Conservation (phyloP, 2,329 filamentous ascomycete species). For the Beauveria asiatica region DNA sequence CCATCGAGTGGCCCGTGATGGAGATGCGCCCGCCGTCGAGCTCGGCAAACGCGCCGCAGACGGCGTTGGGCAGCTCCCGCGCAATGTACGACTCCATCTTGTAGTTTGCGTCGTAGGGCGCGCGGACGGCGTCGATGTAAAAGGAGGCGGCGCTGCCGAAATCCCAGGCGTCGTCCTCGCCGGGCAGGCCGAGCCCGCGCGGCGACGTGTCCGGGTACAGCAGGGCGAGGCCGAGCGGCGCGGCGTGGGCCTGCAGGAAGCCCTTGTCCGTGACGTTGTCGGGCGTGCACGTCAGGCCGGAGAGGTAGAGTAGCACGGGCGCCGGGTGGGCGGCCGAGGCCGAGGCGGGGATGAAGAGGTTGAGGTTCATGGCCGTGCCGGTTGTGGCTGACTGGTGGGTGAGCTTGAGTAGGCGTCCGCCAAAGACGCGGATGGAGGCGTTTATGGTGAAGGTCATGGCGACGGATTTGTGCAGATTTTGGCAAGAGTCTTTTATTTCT, state of each 20-base stretch:
- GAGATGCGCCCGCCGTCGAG: conserved; percentile 65
- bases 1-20: conserved; percentile 95
- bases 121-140: conserved; percentile 77
- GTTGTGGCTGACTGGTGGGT: conserved; percentile 73
- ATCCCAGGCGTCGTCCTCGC: conserved; percentile 83
- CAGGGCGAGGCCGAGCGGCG: conserved; percentile 76
- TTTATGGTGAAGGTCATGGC: conserved; percentile 80
- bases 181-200: conserved; percentile 68
- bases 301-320: conserved; percentile 86
- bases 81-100: conserved; percentile 92
- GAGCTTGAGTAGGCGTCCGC: conserved; percentile 91
- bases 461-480: conserved; percentile 16
- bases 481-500: not conserved
- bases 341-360: conserved; percentile 79
- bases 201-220: conserved; percentile 94
- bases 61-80: conserved; percentile 69
- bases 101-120: conserved; percentile 71
- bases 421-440: conserved; percentile 82
- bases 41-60: conserved; percentile 62
- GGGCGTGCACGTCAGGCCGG: conserved; percentile 88
- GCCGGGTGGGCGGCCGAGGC: conserved; percentile 47
- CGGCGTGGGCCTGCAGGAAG: conserved; percentile 82
- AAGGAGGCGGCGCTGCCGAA: conserved; percentile 91
- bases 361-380: conserved; percentile 83
- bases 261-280: conserved; percentile 78